A percentile compares a stretch with the other conserved stretches of the same genome.
phyloP scores from a whole-genome alignment of 1,139 yeast genomes.

The Protomyces lactucae-debilis region DNA sequence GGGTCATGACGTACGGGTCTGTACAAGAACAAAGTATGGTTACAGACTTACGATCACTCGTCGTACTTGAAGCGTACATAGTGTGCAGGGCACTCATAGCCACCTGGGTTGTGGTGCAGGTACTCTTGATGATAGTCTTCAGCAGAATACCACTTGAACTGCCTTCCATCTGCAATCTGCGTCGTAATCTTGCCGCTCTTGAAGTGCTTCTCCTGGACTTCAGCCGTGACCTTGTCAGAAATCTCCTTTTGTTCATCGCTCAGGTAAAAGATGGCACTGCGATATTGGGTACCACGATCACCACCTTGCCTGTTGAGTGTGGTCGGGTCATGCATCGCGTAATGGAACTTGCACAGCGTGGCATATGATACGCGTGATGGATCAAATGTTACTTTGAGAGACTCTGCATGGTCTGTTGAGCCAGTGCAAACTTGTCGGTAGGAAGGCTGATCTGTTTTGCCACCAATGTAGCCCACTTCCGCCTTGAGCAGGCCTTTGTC shows the following conservation, averaged over 20 bases:
- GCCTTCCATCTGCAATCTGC: conserved; percentile 58
- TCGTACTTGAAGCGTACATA: conserved; percentile 39
- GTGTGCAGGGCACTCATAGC: conserved; percentile 38
- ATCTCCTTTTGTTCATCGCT: conserved; percentile 47
- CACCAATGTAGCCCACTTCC: conserved; percentile 89
- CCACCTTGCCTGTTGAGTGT: conserved; percentile 66
- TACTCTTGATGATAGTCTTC: conserved; percentile 89
- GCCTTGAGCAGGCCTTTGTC: conserved; percentile 65
- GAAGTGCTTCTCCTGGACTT: conserved; percentile 55
- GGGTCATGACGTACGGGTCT: background rate
- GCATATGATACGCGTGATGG: conserved; percentile 56
- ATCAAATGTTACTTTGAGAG: conserved; percentile 74
- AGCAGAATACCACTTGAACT: conserved; percentile 68
- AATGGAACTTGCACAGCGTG: conserved; percentile 75
- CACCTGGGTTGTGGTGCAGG: conserved; percentile 69
- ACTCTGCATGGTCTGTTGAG: conserved; percentile 61
- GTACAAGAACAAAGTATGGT: background rate
- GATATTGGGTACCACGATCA: conserved; percentile 76
- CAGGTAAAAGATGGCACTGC: conserved; percentile 69
- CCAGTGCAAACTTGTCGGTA: conserved; percentile 76
- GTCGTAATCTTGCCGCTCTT: conserved; percentile 58
- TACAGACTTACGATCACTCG: background rate
- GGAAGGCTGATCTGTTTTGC: conserved; percentile 50
- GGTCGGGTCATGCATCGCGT: conserved; percentile 77
- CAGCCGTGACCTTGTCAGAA: conserved; percentile 42